These are phyloP conservation scores for Hortiboletus campestris DNA, from an alignment of 768 basidiomycete species.

Conservation along the genomic window DNA sequence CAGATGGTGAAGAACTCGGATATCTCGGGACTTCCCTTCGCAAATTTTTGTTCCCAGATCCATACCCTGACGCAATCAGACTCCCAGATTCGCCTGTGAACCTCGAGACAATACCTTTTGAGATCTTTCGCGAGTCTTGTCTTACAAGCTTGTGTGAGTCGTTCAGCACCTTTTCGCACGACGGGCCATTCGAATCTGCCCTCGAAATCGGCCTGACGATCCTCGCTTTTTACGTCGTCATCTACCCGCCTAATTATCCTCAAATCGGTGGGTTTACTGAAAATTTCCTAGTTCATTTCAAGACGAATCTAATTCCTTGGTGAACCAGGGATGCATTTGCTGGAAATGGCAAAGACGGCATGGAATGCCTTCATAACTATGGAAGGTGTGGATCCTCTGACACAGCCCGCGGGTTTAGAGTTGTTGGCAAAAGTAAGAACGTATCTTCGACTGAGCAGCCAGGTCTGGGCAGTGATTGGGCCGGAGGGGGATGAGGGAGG, in stretches of 20 bases:
- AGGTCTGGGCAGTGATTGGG: slow-evolving; percentile 49
- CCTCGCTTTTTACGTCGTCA: slow-evolving; percentile 61
- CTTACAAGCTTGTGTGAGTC: slow-evolving; percentile 55
- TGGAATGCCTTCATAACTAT: slow-evolving; percentile 62
- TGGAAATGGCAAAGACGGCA: slow-evolving; percentile 73
- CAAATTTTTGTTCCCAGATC: slow-evolving; percentile 37
- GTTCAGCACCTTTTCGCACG: slow-evolving; percentile 72
- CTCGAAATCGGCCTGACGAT: slow-evolving; percentile 53
- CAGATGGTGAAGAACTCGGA: slow-evolving; percentile 17
- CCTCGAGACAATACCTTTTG: slow-evolving; percentile 35
- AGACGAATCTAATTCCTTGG: not conserved
- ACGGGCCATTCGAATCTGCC: slow-evolving; percentile 53
- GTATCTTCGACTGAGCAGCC: slow-evolving; percentile 41
- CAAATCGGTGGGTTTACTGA: slow-evolving; percentile 58
- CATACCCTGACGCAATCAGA: not conserved
- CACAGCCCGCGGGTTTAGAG: slow-evolving; percentile 10
- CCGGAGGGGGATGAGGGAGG: slow-evolving; percentile 63
- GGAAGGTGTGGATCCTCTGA: slow-evolving; percentile 13
- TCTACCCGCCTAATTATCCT: slow-evolving; percentile 80
- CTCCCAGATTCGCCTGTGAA: slow-evolving; percentile 19
- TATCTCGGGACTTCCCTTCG: slow-evolving; percentile 35
- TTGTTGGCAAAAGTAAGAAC: slow-evolving; percentile 31
- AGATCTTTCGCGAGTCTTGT: slow-evolving; percentile 56
- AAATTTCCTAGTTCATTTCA: not conserved
- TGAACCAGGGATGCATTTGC: slow-evolving; percentile 62